Conservation (phyloP, 257 asterid genomes). For the Fraxinus excelsior region DNA sequence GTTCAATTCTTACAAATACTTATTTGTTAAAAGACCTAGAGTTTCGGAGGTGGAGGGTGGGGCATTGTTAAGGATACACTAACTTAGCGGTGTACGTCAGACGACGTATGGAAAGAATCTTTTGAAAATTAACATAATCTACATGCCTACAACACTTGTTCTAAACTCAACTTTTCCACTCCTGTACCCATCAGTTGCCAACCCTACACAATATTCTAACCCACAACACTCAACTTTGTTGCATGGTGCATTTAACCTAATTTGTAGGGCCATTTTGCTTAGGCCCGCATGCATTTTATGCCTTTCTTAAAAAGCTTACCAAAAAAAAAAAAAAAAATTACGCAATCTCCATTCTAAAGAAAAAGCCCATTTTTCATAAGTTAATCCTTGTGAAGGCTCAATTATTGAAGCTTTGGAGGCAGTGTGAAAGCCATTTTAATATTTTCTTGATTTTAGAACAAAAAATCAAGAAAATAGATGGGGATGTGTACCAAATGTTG, state of each 20-base stretch:
- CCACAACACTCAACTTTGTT: not conserved
- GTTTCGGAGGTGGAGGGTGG: no score
- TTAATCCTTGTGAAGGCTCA: not conserved
- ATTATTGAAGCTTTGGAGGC: not conserved
- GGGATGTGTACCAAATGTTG: not conserved
- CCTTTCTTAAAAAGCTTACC: not conserved
- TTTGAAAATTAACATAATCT: no score
- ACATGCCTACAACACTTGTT: not conserved
- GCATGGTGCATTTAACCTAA: slow-evolving; percentile 8
- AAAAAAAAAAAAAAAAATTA: not conserved
- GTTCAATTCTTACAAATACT: not conserved
- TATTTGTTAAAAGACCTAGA: not conserved
- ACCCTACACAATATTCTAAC: not conserved
- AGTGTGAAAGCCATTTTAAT: not conserved
- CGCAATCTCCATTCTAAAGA: not conserved
- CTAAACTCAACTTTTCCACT: not conserved
- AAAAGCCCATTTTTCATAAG: not conserved
- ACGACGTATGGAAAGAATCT: not conserved
- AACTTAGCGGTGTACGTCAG: not conserved
- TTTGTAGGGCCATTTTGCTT: not conserved
- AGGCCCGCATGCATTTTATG: slow-evolving; percentile 1
- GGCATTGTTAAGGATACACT: no score
- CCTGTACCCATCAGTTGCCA: not conserved
- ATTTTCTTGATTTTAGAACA: not conserved
- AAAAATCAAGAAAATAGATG: not conserved